Percentiles rank a stretch among this genome's conserved stretches.
phyloP scores from a whole-genome alignment of 1,139 yeast genomes.

The Suhomyces atakaporum region DNA sequence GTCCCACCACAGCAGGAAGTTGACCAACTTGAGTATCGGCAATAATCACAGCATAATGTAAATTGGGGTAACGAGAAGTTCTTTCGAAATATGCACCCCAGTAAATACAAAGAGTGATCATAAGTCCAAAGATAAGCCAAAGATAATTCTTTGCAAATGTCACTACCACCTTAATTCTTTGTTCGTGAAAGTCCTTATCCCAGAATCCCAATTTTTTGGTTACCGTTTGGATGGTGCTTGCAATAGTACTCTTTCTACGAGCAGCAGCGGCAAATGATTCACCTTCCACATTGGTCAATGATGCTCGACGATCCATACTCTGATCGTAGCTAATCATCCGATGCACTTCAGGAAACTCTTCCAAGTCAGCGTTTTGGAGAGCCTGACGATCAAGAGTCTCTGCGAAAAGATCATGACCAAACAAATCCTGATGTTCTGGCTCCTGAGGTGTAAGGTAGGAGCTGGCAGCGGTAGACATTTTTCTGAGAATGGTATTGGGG shows the following conservation, averaged over 20 bases:
- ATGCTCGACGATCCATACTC: not conserved
- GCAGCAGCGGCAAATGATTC: not conserved
- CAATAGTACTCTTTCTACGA: constrained; percentile 25
- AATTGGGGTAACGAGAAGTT: constrained; percentile 20
- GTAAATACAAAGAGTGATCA: constrained; percentile 29
- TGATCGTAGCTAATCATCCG: not conserved
- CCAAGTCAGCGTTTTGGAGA: constrained; percentile 7
- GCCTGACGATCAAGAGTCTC: constrained; percentile 2
- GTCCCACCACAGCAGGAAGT: constrained; percentile 30
- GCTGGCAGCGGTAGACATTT: not conserved
- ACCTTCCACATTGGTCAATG: not conserved
- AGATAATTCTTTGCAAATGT: constrained; percentile 27
- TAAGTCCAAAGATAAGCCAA: constrained; percentile 27
- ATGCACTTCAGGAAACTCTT: constrained; percentile 14
- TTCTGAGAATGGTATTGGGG: not conserved
- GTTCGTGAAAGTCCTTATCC: constrained; percentile 30
- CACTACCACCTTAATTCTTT: constrained; percentile 21
- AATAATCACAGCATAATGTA: constrained; percentile 29
- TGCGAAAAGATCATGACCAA: constrained; percentile 14
- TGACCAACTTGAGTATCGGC: constrained; percentile 27
- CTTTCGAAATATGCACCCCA: constrained; percentile 36
- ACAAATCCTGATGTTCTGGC: constrained; percentile 6
- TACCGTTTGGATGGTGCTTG: constrained; percentile 20
- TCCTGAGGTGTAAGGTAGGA: not conserved
- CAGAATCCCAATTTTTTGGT: constrained; percentile 28